Percentiles rank a stretch among this genome's conserved stretches.
Conservation (phyloP, 1,139 yeast species). For the Suhomyces chickasaworum region DNA sequence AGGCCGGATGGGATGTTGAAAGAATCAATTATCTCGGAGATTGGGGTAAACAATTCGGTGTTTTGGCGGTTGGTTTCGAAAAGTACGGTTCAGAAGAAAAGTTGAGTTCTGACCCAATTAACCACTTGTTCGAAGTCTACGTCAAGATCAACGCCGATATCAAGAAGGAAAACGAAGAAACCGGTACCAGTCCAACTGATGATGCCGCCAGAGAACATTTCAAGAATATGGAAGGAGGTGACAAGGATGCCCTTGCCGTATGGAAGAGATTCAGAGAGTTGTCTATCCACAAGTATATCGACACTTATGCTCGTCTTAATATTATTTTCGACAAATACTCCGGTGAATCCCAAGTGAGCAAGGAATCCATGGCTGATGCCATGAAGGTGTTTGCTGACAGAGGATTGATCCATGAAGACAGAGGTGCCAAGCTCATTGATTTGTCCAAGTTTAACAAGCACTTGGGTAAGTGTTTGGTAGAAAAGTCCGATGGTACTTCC, state of each 20-base stretch:
- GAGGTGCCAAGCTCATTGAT: conserved; percentile 90
- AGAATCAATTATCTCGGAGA: conserved; percentile 96
- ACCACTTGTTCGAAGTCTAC: conserved; percentile 92
- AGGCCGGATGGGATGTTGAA: conserved; percentile 84
- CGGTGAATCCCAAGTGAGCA: conserved; percentile 94
- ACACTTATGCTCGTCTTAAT: conserved; percentile 89
- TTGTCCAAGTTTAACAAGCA: conserved; percentile 85
- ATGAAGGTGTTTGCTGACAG: conserved; percentile 63
- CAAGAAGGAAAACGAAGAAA: conserved; percentile 50
- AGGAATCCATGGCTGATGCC: conserved; percentile 70
- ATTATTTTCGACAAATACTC: conserved; percentile 85
- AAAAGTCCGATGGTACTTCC: conserved; percentile 95
- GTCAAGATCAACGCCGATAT: conserved; percentile 84
- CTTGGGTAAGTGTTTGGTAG: conserved; percentile 90
- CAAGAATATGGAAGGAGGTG: conserved; percentile 93
- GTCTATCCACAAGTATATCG: conserved; percentile 82
- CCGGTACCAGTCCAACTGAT: conserved; percentile 68
- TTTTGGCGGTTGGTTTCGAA: conserved; percentile 88
- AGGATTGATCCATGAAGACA: conserved; percentile 79
- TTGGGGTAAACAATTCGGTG: conserved; percentile 99
- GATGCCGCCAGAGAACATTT: conserved; percentile 87
- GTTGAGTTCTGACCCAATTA: conserved; percentile 78
- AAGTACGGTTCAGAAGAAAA: conserved; percentile 80
- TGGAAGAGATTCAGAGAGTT: conserved; percentile 92
- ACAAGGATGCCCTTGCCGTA: conserved; percentile 69